Conservation (phyloP, 2,329 filamentous ascomycete species). For the Trichoderma sp. region DNA sequence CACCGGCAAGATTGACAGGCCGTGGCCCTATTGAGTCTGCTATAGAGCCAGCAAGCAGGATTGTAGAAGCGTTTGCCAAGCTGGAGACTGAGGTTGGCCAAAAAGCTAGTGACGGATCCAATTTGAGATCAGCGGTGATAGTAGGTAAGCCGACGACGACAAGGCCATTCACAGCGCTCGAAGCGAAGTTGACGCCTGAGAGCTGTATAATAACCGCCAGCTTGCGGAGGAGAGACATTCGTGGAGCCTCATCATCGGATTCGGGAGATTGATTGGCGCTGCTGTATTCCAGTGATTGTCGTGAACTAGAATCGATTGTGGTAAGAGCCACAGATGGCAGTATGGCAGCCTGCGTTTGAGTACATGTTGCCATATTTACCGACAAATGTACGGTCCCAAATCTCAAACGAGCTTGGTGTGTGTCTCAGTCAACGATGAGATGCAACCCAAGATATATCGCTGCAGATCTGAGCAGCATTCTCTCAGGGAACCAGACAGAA, state of each 20-base stretch:
- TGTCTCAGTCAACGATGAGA: neutral
- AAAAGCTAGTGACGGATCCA: neutral
- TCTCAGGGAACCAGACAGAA: neutral
- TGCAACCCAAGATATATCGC: neutral
- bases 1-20: neutral
- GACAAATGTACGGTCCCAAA: neutral
- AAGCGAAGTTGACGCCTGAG: neutral
- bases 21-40: neutral
- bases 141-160: neutral
- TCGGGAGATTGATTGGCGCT: constrained; percentile 22
- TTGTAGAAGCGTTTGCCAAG: neutral
- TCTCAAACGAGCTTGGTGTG: neutral
- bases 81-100: neutral
- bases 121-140: neutral
- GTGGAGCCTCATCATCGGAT: neutral
- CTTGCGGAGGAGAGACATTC: neutral
- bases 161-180: neutral
- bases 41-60: neutral
- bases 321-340: neutral
- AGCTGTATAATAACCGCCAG: neutral
- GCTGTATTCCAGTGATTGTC: neutral
- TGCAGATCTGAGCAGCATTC: neutral
- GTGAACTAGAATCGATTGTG: neutral
- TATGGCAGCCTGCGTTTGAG: neutral
- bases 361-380: neutral